phyloP scores from a whole-genome alignment of 2,329 filamentous ascomycete species.

The Nemania sp. region DNA sequence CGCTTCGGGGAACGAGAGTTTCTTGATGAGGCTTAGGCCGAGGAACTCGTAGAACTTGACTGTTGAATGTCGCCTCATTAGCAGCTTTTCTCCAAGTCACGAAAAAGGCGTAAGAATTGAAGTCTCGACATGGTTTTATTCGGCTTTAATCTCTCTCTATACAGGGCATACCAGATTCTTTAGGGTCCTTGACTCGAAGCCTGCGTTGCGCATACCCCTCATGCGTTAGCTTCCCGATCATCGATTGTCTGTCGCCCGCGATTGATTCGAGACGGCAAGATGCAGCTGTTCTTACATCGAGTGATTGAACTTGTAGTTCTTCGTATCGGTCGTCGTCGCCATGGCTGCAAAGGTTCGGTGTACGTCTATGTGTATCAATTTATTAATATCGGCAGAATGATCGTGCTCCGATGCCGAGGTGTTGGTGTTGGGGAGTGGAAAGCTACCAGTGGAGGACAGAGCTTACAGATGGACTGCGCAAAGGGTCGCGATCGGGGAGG shows the following conservation, averaged over 20 bases:
- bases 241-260: background rate
- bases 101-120: too few relatives aligned
- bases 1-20: constrained; percentile 83
- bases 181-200: constrained; percentile 95
- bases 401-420: background rate
- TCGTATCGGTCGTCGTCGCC: constrained; percentile 78
- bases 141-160: too few relatives aligned
- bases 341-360: constrained; percentile 59
- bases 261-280: background rate
- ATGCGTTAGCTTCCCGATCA: constrained; percentile 28
- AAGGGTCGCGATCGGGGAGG: constrained; percentile 45
- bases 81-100: background rate
- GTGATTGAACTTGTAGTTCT: constrained; percentile 87
- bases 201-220: constrained; percentile 56
- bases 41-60: constrained; percentile 96
- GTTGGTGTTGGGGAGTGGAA: background rate
- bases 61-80: constrained; percentile 45
- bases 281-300: constrained; percentile 73
- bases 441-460: background rate
- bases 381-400: background rate
- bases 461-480: constrained; percentile 38
- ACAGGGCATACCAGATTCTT: constrained; percentile 70
- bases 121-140: too few relatives aligned
- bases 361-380: constrained; percentile 4
- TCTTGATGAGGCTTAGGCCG: constrained; percentile 85